Evolutionary conservation across 805 yeast species (phyloP), one percentile per base, ranked within the genome.

Genomic region (Pichia deserticola): DNA sequence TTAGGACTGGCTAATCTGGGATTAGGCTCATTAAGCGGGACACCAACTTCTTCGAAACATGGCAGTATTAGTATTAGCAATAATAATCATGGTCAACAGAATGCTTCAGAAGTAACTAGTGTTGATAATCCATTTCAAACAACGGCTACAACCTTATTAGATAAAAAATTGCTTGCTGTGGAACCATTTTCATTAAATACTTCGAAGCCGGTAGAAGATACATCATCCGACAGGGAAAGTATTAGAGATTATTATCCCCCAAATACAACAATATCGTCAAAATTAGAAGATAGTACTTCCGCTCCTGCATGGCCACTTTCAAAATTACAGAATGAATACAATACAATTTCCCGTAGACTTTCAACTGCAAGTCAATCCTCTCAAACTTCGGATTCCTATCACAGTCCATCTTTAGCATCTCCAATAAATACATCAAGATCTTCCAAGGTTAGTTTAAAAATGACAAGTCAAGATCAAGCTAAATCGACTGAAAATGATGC

Each of bases 341-440:
- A 42, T 25, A 44, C 52, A 11, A 45, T 54, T 44, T 54, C 60
- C n/a, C 56, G 57, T 35, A 45, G 58, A 1, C 20, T 54, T 2
- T 73, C 77, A 1, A 67, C 62, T 37, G 68, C 77, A 27, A 71
- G 77, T 51, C 68, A 69, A 6, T 53, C 70, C 5, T 74, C 62
- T 1, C 66, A 77, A 4, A 70, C 73, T 28, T 49, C 54, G 4
- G 49, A 49, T 34, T 40, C 46, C 5, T 43, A 42, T 25, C 41
- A 40, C 20, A 39, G 36, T 32, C 29, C 39, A 13, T 25, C 45
- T 25, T 37, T 47, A 7, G 15, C 45, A 29, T 36, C 48, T 8
- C 45, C 48, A 36, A 64, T 79, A 36, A 72, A 81, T 1, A 68
- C 75, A 1, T 76, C 85, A 0, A 50, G 45, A 30, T 27, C 33